phyloP scores from a whole-genome alignment of 2,329 filamentous ascomycete species.

The Trichophyton simii region DNA sequence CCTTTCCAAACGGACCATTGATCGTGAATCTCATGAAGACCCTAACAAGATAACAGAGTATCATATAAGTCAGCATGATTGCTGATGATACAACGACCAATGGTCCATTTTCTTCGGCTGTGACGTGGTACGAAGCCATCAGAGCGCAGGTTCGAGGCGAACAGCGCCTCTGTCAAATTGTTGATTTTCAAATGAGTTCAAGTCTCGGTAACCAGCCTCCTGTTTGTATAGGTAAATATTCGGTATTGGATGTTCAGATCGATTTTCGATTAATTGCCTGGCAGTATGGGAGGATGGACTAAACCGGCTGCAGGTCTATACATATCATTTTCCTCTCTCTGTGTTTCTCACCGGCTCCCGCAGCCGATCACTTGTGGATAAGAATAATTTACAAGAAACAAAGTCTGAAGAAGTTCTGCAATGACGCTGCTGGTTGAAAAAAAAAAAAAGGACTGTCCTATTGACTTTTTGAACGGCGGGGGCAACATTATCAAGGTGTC shows the following conservation, averaged over 20 bases:
- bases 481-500: background rate
- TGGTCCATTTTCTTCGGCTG: conserved; percentile 11
- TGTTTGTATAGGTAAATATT: background rate
- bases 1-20: conserved; percentile 12
- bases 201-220: background rate
- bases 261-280: background rate
- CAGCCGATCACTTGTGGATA: background rate
- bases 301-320: background rate
- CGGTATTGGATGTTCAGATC: background rate
- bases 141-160: background rate
- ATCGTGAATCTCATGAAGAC: conserved; percentile 12
- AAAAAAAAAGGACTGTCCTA: background rate
- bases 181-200: background rate
- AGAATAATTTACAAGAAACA: background rate
- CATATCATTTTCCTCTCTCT: background rate
- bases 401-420: background rate
- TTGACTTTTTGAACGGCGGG: background rate
- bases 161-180: background rate
- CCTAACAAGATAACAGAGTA: conserved; percentile 12
- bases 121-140: conserved; percentile 10
- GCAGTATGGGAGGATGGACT: background rate
- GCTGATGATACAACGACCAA: conserved; percentile 12
- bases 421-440: background rate
- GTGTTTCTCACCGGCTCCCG: background rate
- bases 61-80: conserved; percentile 12